A percentile compares a stretch with the other conserved stretches of the same genome.
Conservation (phyloP, 2,329 filamentous ascomycete genomes). For the Didymella keratinophila region DNA sequence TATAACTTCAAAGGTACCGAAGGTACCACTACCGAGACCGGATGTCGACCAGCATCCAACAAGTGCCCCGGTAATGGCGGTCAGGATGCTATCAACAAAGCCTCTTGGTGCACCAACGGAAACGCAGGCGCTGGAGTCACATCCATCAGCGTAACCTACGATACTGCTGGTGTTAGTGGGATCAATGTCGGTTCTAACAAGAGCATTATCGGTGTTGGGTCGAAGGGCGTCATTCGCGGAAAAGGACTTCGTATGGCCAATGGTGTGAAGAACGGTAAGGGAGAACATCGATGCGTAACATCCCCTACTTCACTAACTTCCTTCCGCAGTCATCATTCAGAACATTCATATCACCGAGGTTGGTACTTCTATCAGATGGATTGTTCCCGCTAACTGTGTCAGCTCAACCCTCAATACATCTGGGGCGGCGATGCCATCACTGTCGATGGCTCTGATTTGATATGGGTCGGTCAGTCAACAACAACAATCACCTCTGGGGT, state of each 20-base stretch:
- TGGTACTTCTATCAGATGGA: too few species aligned
- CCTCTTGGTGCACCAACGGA: conserved; percentile 65
- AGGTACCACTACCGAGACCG: conserved; percentile 60
- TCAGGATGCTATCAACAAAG: conserved; percentile 65
- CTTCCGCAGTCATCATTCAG: conserved; percentile 54
- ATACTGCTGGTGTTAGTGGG: conserved; percentile 59
- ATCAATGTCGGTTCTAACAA: conserved; percentile 65
- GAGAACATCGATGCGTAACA: too few species aligned
- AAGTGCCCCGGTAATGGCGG: conserved; percentile 62
- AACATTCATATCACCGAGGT: conserved; percentile 52
- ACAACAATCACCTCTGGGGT: not conserved
- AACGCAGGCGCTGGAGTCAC: conserved; percentile 60
- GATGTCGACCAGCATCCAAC: conserved; percentile 60
- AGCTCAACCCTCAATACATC: conserved; percentile 39
- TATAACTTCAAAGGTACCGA: conserved; percentile 64
- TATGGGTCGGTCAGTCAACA: conserved; percentile 32
- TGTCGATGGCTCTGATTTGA: conserved; percentile 31
- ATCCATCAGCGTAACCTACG: conserved; percentile 51
- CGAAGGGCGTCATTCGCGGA: conserved; percentile 62
- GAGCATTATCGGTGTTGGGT: conserved; percentile 62
- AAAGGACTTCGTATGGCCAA: conserved; percentile 59
- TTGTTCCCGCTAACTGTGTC: not conserved
- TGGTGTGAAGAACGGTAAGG: conserved; percentile 52
- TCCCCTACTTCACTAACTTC: not conserved
- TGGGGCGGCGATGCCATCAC: conserved; percentile 41